Conservation (phyloP, 2,329 filamentous ascomycete species). For the Arthrinium puccinioides region DNA sequence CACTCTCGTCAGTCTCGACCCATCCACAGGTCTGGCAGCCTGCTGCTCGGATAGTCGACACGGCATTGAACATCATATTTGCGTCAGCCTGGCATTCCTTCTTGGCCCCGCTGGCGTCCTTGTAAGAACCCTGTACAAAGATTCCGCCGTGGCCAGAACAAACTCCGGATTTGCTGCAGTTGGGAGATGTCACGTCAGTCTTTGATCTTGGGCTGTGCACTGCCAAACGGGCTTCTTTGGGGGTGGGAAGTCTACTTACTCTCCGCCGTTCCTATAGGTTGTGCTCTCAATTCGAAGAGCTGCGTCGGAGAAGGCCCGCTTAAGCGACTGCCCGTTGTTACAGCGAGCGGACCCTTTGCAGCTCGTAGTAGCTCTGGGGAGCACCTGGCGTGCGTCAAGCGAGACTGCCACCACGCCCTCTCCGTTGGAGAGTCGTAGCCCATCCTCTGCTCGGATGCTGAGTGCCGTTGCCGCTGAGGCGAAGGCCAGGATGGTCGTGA, state of each 20-base stretch:
- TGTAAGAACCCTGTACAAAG: neutral
- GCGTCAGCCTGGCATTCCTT: neutral
- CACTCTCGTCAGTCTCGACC: neutral
- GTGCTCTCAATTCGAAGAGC: neutral
- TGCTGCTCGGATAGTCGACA: neutral
- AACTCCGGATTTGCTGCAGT: neutral
- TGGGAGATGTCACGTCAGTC: neutral
- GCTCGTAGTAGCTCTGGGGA: neutral
- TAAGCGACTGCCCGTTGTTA: conserved; percentile 1
- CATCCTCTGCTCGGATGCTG: neutral
- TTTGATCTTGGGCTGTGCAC: no score
- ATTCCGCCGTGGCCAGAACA: neutral
- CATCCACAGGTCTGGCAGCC: conserved; percentile 1
- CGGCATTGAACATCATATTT: neutral
- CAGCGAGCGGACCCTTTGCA: neutral
- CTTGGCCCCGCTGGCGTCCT: neutral
- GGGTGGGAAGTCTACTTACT: neutral
- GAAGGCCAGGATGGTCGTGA: neutral
- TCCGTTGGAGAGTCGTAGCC: neutral
- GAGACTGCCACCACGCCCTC: neutral
- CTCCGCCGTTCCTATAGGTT: neutral
- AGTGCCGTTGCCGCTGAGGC: neutral
- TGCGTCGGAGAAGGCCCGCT: neutral
- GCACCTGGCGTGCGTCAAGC: neutral
- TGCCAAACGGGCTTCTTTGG: no score